Evolutionary conservation across 83 land plant species (phyloP).

Genomic region (Diphasiastrum complanatum): DNA sequence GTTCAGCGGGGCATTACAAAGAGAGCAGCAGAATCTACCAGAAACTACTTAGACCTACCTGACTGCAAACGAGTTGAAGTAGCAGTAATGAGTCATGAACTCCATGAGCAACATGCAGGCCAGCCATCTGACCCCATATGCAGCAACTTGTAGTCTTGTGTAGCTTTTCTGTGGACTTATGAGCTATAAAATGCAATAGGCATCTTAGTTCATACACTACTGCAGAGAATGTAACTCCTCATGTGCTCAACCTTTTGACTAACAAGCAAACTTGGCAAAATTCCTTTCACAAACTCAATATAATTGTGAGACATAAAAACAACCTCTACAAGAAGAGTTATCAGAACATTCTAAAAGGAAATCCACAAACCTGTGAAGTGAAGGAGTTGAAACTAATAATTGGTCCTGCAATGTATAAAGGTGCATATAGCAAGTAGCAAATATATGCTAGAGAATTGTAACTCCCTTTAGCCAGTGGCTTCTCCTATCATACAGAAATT

Average conservation of each 20-base stretch:
- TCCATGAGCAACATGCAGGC: conserved; percentile 70
- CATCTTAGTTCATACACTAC: not conserved
- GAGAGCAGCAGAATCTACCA: not conserved
- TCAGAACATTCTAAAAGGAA: not conserved
- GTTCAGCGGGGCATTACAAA: not conserved
- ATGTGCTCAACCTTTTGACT: too few species aligned
- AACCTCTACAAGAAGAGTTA: not conserved
- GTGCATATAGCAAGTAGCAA: conserved; percentile 75
- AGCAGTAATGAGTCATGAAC: conserved; percentile 70
- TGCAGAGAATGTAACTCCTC: too few species aligned
- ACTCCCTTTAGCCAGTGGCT: conserved; percentile 23
- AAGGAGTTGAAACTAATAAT: conserved; percentile 84
- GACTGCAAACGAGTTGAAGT: conserved; percentile 82
- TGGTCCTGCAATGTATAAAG: conserved; percentile 91
- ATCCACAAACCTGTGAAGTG: conserved; percentile 65
- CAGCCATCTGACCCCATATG: conserved; percentile 75
- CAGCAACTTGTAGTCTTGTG: conserved; percentile 28
- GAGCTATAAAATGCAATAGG: conserved; percentile 49
- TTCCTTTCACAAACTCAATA: not conserved
- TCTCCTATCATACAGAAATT: too few species aligned
- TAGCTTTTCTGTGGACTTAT: conserved; percentile 55
- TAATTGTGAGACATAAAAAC: not conserved
- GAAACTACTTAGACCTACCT: conserved; percentile 39
- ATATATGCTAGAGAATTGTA: conserved; percentile 57
- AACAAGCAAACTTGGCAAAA: not conserved